Base-by-base conservation (phyloP, 208 protist genomes). In the Zelonia costaricensis region DNA sequence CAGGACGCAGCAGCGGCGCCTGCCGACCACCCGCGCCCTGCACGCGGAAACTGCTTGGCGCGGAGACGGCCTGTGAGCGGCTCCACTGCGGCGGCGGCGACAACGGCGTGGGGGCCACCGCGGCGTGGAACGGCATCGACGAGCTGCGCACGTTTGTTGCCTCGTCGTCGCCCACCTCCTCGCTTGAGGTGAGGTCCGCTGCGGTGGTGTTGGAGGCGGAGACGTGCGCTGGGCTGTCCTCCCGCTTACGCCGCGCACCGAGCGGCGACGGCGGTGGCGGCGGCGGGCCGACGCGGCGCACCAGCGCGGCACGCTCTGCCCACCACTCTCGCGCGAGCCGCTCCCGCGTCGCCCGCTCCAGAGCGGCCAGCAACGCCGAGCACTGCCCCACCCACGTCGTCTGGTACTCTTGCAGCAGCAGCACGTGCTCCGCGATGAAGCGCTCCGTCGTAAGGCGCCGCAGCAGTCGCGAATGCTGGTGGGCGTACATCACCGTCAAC, bases 331-430 rank as follows among this genome's bases (percentile, higher is more conserved):
- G 45, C 27, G 23, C 45, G n/a, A 77, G 20, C 13, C 1, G 20
- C 31, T 63, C 43, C 10, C 73, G 72, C 28, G 28, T 25, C n/a
- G 57, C 39, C 18, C 47, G 55, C 43, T 71, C 69, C 0, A 35
- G 30, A 1, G 49, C 58, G 22, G 62, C 36, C 31, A 72, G 57
- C 22, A 54, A 46, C 22, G 49, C 23, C 2, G 75, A 42, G 16
- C 78, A 60, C 28, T 73, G 31, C n/a, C 48, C 33, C 20, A 56
- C 23, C 22, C 72, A 63, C 46, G 80, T 66, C 33, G 38, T 25
- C 22, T 84, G 73, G 53, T 69, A 78, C 8, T 25, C 22, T 12
- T 78, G 68, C 44, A 83, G 60, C 57, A 87, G 51, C 9, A 9
- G 15, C 5, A 62, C 18, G n/a, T 83, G 76, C 70, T 81, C 69